Evolutionary conservation across 805 yeast genomes (phyloP).

Genomic region (Zygosaccharomyces pseudorouxii): DNA sequence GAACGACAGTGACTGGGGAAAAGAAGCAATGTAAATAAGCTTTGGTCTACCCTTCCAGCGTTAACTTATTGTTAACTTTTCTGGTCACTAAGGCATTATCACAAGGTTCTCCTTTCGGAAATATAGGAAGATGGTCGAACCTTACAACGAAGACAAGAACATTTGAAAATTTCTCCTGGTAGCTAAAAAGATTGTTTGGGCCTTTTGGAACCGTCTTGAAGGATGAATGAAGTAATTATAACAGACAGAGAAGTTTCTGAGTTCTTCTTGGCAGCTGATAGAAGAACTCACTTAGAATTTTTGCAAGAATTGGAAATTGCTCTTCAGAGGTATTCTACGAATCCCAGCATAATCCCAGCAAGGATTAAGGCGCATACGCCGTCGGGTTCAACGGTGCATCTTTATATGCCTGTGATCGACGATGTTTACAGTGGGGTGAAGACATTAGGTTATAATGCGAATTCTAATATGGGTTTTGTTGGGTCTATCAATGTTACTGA

Average conservation of each 20-base stretch:
- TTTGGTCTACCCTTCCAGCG: not conserved
- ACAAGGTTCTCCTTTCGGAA: not conserved
- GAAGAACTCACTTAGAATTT: constrained; percentile 5
- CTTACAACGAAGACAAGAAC: not conserved
- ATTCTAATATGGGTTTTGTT: constrained; percentile 54
- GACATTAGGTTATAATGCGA: constrained; percentile 43
- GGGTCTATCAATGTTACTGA: constrained; percentile 53
- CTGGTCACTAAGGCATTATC: not conserved
- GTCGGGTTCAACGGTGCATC: constrained; percentile 41
- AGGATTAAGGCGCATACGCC: constrained; percentile 45
- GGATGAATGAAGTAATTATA: constrained; percentile 13
- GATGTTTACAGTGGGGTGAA: constrained; percentile 53
- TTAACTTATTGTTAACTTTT: not conserved
- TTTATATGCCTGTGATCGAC: constrained; percentile 65
- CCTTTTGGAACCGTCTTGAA: not conserved
- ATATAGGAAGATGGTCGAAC: not conserved
- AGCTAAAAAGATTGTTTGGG: not conserved
- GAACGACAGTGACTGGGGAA: not conserved
- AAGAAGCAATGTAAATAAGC: not conserved
- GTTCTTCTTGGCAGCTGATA: constrained; percentile 11
- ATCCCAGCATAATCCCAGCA: constrained; percentile 49
- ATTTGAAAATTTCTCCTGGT: too few relatives aligned
- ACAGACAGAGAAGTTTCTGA: constrained; percentile 14
- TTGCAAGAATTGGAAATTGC: constrained; percentile 28
- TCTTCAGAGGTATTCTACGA: constrained; percentile 39